These are phyloP conservation scores for Stagonosporopsis chrysanthemi DNA, from an alignment of 2,329 filamentous ascomycete genomes.

Conservation along the genomic window DNA sequence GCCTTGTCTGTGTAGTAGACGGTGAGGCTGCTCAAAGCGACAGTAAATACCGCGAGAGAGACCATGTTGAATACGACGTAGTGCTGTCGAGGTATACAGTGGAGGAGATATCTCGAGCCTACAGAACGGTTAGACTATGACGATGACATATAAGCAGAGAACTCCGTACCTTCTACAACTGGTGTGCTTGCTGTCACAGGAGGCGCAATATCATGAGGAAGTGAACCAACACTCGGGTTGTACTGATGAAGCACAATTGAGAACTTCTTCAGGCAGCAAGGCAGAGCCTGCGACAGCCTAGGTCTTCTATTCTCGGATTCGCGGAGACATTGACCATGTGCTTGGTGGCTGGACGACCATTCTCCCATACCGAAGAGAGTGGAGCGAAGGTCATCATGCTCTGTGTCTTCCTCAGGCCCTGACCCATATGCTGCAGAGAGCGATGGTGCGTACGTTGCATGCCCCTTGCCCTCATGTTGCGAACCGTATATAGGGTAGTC, in stretches of 20 bases:
- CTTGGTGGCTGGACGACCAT: conserved; percentile 23
- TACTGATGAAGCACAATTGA: conserved; percentile 14
- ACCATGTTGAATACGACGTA: conserved; percentile 21
- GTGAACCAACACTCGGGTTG: conserved; percentile 1
- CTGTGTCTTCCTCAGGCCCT: conserved; percentile 29
- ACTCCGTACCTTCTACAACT: neutral
- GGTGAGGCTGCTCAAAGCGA: conserved; percentile 19
- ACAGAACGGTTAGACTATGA: conserved; percentile 13
- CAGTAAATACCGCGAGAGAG: conserved; percentile 23
- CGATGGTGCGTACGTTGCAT: conserved; percentile 30
- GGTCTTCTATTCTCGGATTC: conserved; percentile 22
- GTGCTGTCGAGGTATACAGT: conserved; percentile 14
- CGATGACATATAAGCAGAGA: neutral
- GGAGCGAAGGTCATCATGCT: conserved; percentile 18
- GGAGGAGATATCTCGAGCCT: neutral
- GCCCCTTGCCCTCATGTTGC: conserved; percentile 26
- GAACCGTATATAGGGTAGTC: conserved; percentile 21
- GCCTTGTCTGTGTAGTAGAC: conserved; percentile 28
- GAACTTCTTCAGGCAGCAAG: conserved; percentile 31
- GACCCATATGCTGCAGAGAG: conserved; percentile 39
- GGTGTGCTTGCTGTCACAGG: neutral
- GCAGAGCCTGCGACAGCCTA: conserved; percentile 14
- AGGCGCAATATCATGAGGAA: conserved; percentile 18
- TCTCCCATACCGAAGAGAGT: conserved; percentile 28
- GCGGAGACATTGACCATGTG: conserved; percentile 19